Evolutionary conservation across 345 rosid genomes (phyloP).

Genomic region (Eucalyptus cladocalyx): DNA sequence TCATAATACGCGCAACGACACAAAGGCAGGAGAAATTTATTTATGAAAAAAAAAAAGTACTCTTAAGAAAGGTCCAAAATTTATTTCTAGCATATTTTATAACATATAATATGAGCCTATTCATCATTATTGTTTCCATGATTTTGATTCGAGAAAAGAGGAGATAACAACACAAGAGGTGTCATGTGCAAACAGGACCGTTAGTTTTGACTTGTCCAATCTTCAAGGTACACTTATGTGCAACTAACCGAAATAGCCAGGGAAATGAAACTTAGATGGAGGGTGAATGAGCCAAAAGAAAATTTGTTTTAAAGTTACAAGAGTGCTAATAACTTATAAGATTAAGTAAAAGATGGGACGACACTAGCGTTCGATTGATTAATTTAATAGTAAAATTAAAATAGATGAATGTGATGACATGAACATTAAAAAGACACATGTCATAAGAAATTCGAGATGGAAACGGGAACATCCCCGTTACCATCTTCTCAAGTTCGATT

Average conservation of each 20-base stretch:
- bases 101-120: too few relatives aligned
- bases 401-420: background rate
- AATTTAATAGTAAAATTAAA: too few relatives aligned
- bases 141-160: too few relatives aligned
- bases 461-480: rapidly evolving
- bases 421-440: background rate
- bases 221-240: background rate
- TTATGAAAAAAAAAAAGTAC: too few relatives aligned
- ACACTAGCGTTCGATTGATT: rapidly evolving
- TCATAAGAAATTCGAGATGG: background rate
- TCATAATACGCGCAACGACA: too few relatives aligned
- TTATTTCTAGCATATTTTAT: too few relatives aligned
- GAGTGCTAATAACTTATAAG: background rate
- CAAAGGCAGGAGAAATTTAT: too few relatives aligned
- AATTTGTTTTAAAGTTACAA: background rate
- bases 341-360: background rate
- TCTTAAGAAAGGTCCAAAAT: too few relatives aligned
- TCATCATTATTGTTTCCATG: too few relatives aligned
- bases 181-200: background rate
- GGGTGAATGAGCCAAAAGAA: background rate
- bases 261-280: background rate
- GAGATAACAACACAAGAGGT: too few relatives aligned
- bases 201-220: background rate
- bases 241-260: background rate
- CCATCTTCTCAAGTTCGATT: background rate